These are phyloP conservation scores for Emergomyces africanus DNA, from an alignment of 2,329 filamentous ascomycete species.

Conservation along the genomic window DNA sequence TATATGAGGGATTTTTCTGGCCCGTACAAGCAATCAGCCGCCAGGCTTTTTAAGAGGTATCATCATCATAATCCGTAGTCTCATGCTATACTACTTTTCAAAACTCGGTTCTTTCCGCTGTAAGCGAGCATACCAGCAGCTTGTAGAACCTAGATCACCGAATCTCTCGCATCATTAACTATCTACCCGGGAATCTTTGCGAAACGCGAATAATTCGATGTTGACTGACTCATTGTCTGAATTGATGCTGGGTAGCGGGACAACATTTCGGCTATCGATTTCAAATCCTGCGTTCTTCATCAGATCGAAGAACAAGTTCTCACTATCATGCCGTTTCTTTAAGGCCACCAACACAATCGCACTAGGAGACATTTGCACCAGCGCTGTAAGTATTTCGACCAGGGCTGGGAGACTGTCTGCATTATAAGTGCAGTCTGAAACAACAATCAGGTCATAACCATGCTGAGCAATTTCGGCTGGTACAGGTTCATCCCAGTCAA, in stretches of 20 bases:
- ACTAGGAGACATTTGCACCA: constrained; percentile 37
- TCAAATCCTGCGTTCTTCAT: constrained; percentile 33
- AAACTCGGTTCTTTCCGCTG: not conserved
- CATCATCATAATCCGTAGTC: not conserved
- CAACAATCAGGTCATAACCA: constrained; percentile 46
- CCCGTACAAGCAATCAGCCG: not conserved
- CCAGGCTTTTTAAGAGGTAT: not conserved
- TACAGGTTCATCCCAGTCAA: constrained; percentile 49
- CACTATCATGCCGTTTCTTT: constrained; percentile 55
- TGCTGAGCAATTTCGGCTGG: constrained; percentile 26
- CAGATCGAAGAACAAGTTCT: constrained; percentile 52
- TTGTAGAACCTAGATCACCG: not conserved
- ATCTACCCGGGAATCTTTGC: constrained; percentile 3
- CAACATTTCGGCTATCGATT: constrained; percentile 18
- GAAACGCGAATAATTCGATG: constrained; percentile 28
- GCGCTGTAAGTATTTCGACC: constrained; percentile 42
- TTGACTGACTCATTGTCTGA: constrained; percentile 23
- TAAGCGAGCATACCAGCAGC: not conserved
- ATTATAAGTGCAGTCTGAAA: constrained; percentile 65
- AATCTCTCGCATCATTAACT: not conserved
- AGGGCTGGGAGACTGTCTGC: constrained; percentile 51
- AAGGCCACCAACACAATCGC: constrained; percentile 47
- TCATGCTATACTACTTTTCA: not conserved
- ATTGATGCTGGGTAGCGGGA: constrained; percentile 23
- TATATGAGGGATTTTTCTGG: constrained; percentile 2